These are phyloP conservation scores for Apiospora aurea DNA, from an alignment of 2,329 filamentous ascomycete genomes.

Conservation along the genomic window DNA sequence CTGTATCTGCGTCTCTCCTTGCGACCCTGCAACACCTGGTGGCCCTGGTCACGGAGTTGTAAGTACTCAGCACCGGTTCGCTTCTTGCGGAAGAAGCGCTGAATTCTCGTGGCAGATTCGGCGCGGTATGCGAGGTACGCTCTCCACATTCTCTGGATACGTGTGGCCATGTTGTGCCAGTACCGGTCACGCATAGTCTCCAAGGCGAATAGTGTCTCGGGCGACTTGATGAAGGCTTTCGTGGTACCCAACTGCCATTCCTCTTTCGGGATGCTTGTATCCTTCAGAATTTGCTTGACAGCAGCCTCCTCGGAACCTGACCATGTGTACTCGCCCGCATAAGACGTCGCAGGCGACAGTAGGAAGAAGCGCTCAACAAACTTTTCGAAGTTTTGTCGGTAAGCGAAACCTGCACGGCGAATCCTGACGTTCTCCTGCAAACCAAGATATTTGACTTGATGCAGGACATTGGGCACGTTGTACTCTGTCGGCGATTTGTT, in stretches of 20 bases:
- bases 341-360: constrained; percentile 91
- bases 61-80: constrained; percentile 89
- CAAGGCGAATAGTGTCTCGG: constrained; percentile 93
- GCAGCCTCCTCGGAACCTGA: constrained; percentile 86
- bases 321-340: constrained; percentile 98
- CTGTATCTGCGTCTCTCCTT: constrained; percentile 94
- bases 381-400: constrained; percentile 96
- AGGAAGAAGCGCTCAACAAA: constrained; percentile 98
- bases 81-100: constrained; percentile 94
- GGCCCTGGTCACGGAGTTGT: constrained; percentile 86
- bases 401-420: constrained; percentile 93
- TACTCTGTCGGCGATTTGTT: constrained; percentile 97
- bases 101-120: constrained; percentile 92
- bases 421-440: constrained; percentile 99
- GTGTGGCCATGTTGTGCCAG: constrained; percentile 99
- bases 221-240: constrained; percentile 98
- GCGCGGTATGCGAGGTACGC: constrained; percentile 92
- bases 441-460: constrained; percentile 99
- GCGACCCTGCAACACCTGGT: constrained; percentile 78
- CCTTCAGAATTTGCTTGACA: constrained; percentile 90
- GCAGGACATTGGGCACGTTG: constrained; percentile 88
- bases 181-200: constrained; percentile 98
- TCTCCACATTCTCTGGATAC: constrained; percentile 96
- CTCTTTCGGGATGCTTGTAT: constrained; percentile 92
- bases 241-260: constrained; percentile 98